phyloP scores from a whole-genome alignment of 2,329 filamentous ascomycete species.

The Cladosporium colombiae region DNA sequence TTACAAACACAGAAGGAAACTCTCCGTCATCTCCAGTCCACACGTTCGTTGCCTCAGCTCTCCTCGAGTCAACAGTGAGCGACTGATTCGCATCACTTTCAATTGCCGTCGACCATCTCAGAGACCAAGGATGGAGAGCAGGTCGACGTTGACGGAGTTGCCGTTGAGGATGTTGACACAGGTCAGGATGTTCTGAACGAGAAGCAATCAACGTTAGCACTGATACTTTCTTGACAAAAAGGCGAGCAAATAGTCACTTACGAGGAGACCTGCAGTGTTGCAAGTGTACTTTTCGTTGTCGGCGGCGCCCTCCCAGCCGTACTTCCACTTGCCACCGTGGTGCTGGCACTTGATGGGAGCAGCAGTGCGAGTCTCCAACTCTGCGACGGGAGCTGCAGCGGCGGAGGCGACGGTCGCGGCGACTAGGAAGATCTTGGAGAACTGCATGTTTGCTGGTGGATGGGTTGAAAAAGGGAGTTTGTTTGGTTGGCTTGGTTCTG shows the following conservation, averaged over 20 bases:
- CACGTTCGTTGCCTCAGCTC: background rate
- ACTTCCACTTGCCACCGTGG: constrained; percentile 1
- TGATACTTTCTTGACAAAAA: no score
- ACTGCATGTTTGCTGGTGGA: background rate
- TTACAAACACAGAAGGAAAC: background rate
- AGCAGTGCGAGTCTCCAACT: background rate
- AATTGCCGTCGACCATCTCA: background rate
- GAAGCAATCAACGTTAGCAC: background rate
- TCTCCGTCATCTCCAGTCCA: background rate
- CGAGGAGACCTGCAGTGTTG: background rate
- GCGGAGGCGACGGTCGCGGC: background rate
- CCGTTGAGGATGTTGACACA: constrained; percentile 7
- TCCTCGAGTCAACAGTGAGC: background rate
- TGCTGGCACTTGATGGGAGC: background rate
- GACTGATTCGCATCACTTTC: background rate
- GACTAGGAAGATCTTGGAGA: constrained; percentile 4
- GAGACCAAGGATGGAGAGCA: background rate
- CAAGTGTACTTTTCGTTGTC: background rate
- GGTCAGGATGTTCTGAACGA: background rate
- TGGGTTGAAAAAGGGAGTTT: background rate
- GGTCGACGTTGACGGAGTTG: background rate
- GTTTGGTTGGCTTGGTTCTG: background rate
- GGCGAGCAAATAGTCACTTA: background rate
- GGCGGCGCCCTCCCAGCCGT: background rate
- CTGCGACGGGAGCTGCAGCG: background rate